These are phyloP conservation scores for Syzygium aromaticum DNA, from an alignment of 345 rosid genomes.

Conservation along the genomic window DNA sequence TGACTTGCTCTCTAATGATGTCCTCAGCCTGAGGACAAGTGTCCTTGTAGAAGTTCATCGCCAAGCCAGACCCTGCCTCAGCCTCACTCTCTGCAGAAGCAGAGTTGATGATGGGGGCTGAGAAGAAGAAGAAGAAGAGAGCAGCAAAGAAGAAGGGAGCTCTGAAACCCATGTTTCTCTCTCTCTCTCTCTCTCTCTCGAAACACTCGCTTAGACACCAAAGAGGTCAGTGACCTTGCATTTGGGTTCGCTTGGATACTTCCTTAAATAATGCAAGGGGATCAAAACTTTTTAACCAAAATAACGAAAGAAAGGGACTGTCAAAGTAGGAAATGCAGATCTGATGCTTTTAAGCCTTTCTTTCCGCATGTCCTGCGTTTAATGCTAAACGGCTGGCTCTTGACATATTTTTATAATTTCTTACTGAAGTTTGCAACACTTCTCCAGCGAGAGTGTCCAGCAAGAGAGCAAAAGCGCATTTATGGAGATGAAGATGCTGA, in stretches of 20 bases:
- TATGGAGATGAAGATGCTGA: not conserved
- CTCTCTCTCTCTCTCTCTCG: not conserved
- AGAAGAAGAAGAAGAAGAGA: slow-evolving; percentile 24
- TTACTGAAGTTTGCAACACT: not conserved
- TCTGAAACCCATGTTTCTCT: slow-evolving; percentile 39
- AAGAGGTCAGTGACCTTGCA: not conserved
- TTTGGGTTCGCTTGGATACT: not conserved
- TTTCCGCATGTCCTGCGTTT: not conserved
- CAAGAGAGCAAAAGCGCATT: not conserved
- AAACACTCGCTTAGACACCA: not conserved
- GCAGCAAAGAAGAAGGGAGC: slow-evolving; percentile 23
- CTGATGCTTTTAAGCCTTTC: not conserved
- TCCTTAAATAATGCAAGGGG: not conserved
- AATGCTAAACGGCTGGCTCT: not conserved
- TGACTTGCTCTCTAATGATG: slow-evolving; percentile 78
- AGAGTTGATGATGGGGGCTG: slow-evolving; percentile 18
- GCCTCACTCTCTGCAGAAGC: slow-evolving; percentile 7
- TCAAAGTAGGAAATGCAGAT: slow-evolving; percentile 4
- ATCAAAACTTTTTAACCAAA: not conserved
- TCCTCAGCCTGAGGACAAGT: slow-evolving; percentile 96
- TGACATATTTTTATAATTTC: not conserved
- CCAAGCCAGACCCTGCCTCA: slow-evolving; percentile 41
- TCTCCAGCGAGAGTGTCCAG: not conserved
- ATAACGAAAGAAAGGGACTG: not conserved
- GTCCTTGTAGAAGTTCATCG: slow-evolving; percentile 80